Conservation (phyloP, 2,329 filamentous ascomycete genomes). For the Elsinoe fawcettii region DNA sequence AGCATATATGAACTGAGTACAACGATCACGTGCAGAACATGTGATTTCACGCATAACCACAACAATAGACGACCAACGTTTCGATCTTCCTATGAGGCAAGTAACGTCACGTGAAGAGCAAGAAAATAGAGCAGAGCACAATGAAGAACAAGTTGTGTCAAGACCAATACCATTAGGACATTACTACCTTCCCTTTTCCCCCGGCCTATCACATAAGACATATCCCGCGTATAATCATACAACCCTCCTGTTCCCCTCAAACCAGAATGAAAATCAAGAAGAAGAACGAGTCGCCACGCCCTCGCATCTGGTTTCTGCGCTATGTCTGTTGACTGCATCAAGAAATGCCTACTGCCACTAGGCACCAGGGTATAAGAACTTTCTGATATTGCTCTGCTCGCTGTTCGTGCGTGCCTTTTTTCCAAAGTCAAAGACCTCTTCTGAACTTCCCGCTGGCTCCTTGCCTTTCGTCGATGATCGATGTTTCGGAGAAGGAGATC, state of each 20-base stretch:
- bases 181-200: not conserved
- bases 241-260: not conserved
- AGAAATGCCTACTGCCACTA: conserved; percentile 10
- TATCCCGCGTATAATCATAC: conserved; percentile 5
- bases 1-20: too few species aligned
- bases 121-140: not conserved
- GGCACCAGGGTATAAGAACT: conserved; percentile 13
- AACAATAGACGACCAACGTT: too few species aligned
- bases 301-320: not conserved
- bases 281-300: not conserved
- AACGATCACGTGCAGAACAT: too few species aligned
- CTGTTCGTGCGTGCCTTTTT: not conserved
- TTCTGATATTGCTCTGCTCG: conserved; percentile 4
- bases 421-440: not conserved
- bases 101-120: not conserved
- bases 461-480: not conserved
- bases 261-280: not conserved
- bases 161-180: conserved; percentile 5
- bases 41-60: too few species aligned
- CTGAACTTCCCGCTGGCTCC: not conserved
- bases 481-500: not conserved
- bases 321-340: conserved; percentile 1
- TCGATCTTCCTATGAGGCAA: too few species aligned
- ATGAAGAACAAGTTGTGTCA: not conserved
- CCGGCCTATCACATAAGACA: not conserved